These are phyloP conservation scores for Elaeis oleifera DNA, from an alignment of 202 grass and related monocot genomes.

Conservation along the genomic window DNA sequence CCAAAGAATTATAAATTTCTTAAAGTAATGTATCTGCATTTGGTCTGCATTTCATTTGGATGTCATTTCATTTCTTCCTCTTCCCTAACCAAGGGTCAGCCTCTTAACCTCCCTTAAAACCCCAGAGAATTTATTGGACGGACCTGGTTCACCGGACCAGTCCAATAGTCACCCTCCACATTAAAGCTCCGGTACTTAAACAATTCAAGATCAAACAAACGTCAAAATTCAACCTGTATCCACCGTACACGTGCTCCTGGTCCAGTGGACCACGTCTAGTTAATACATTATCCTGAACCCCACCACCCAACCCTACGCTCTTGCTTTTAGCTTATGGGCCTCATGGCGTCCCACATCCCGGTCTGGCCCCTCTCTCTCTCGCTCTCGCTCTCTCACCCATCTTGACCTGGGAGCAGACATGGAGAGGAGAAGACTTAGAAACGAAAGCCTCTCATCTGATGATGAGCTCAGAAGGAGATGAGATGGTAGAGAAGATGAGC, in stretches of 20 bases:
- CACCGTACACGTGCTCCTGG: no score
- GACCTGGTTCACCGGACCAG: no score
- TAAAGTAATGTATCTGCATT: no score
- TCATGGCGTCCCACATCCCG: not conserved
- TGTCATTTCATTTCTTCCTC: conserved; percentile 1
- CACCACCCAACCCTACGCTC: conserved; percentile 17
- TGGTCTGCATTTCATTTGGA: no score
- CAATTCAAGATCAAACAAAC: no score
- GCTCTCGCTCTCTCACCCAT: conserved; percentile 12
- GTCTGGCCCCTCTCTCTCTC: not conserved
- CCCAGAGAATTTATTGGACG: no score
- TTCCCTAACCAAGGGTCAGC: conserved; percentile 18
- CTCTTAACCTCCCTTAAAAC: not conserved
- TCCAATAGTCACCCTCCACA: no score
- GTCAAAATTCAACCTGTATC: no score
- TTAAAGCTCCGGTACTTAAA: no score
- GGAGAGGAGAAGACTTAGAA: not conserved
- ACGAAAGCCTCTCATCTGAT: not conserved
- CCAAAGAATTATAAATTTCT: no score
- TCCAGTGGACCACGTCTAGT: no score
- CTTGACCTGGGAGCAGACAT: not conserved
- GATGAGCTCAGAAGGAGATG: not conserved
- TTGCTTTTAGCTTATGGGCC: conserved; percentile 8
- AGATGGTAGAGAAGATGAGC: not conserved
- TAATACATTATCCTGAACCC: not conserved